A percentile compares a stretch with the other conserved stretches of the same genome.
phyloP scores from a whole-genome alignment of 2,329 filamentous ascomycete genomes.

The Colletotrichum liaoningense region DNA sequence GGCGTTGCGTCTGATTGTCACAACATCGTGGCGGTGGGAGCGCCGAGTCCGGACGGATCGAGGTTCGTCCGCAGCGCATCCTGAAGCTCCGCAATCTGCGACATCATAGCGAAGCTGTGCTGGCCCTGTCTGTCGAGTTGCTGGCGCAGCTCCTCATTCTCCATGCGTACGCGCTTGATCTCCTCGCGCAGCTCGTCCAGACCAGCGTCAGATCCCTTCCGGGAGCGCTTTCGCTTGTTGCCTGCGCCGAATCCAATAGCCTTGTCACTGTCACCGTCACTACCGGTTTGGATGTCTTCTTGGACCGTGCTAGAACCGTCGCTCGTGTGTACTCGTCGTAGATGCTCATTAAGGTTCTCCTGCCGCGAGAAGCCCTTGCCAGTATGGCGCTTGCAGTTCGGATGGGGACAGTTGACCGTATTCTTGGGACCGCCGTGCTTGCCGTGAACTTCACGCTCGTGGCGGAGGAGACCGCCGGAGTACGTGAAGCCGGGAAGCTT shows the following conservation, averaged over 20 bases:
- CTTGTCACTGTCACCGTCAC: slow-evolving; percentile 60
- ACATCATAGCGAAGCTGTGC: slow-evolving; percentile 59
- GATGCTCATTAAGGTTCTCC: slow-evolving; percentile 94
- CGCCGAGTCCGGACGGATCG: slow-evolving; percentile 44
- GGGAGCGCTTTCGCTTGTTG: slow-evolving; percentile 60
- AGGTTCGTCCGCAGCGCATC: slow-evolving; percentile 49
- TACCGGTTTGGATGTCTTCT: slow-evolving; percentile 49
- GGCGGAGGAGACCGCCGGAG: slow-evolving; percentile 86
- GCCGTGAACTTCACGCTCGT: slow-evolving; percentile 93
- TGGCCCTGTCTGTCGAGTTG: slow-evolving; percentile 62
- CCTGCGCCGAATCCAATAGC: slow-evolving; percentile 44
- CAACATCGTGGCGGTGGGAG: slow-evolving; percentile 55
- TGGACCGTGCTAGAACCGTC: slow-evolving; percentile 51
- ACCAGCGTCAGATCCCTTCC: slow-evolving; percentile 49
- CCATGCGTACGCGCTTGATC: slow-evolving; percentile 73
- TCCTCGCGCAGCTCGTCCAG: slow-evolving; percentile 71
- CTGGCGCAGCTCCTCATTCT: slow-evolving; percentile 69
- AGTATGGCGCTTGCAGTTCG: slow-evolving; percentile 88
- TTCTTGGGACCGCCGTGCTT: slow-evolving; percentile 92
- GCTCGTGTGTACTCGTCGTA: slow-evolving; percentile 85
- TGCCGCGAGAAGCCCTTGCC: slow-evolving; percentile 92
- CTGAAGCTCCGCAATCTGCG: slow-evolving; percentile 59
- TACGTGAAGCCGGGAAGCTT: slow-evolving; percentile 96
- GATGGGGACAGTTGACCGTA: slow-evolving; percentile 85
- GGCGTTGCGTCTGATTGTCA: slow-evolving; percentile 36